Evolutionary conservation across 2,329 filamentous ascomycete genomes (phyloP), one percentile per base, ranked within the genome.

Genomic region (Ambrosiella xylebori): DNA sequence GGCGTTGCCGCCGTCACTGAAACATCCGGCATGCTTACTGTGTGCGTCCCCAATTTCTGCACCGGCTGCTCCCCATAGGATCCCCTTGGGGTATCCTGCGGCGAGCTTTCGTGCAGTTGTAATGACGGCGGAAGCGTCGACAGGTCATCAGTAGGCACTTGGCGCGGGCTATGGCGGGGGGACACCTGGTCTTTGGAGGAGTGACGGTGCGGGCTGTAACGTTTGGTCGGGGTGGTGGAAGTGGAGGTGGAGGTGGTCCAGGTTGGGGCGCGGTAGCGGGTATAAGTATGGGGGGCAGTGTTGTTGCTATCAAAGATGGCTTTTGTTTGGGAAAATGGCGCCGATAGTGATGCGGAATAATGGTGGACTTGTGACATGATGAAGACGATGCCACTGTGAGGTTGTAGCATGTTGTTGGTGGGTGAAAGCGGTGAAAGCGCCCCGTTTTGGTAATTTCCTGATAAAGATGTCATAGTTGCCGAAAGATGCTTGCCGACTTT

Each of bases 191-290:
- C 56, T 27, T 60, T 56, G 17, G 56, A 52, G 47, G 50, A 50
- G 38, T 57, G 61, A 51, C 57, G 61, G 52, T 61, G 62, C 19
- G 51, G 52, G 35, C 19, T 59, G 54, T 56, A 44, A 35, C 50
- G 56, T 52, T 63, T 61, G 52, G 59, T 54, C 15, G n/a, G n/a
- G 38, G 52, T 41, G 17, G 52, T 15, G 13, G 19, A 15, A 1
- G 52, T 49, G 27, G 4, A 27, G 37, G 52, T 41, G 17, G 52
- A 40, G 12, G 17, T 7, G 1, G 52, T 49, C 56, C 59, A 63
- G 36, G 54, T 49, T 35, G 57, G 61, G 47, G 58, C 38, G 56
- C 60, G 57, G 47, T 55, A 59, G 15, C 56, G 52, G 17, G 37
- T 54, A 12, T 50, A n/a, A 13, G 9, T 39, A 35, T 15, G 44